Evolutionary conservation across 352 stramenopile species (phyloP).

Genomic region (Pythium sp.): DNA sequence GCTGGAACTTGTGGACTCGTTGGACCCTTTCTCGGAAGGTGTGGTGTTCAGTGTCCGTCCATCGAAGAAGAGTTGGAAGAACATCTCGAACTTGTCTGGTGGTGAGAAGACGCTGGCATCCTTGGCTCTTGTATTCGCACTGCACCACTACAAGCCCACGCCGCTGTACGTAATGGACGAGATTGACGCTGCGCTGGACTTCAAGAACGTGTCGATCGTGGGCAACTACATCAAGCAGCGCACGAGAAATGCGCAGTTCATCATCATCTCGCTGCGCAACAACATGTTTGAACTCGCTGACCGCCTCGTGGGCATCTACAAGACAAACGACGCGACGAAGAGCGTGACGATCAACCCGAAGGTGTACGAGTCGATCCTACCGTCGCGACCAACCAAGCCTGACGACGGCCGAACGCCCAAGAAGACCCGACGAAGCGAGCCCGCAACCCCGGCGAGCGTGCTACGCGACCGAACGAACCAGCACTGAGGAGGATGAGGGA

Average conservation of each 20-base stretch:
- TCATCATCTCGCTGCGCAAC: conserved; percentile 99
- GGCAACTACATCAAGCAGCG: conserved; percentile 99
- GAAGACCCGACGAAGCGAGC: conserved; percentile 17
- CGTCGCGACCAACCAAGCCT: conserved; percentile 6
- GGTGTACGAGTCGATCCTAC: conserved; percentile 57
- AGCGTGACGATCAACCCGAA: conserved; percentile 99
- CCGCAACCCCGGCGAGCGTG: conserved; percentile 10
- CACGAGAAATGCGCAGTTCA: conserved; percentile 99
- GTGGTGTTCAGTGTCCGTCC: conserved; percentile 99
- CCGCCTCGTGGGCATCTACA: conserved; percentile 99
- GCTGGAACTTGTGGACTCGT: conserved; percentile 98
- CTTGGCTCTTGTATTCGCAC: conserved; percentile 98
- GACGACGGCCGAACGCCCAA: conserved; percentile 15
- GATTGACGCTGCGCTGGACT: conserved; percentile 94
- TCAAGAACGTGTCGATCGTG: conserved; percentile 99
- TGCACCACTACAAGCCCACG: conserved; percentile 99
- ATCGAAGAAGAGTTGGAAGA: conserved; percentile 99
- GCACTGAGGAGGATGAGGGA: conserved; percentile 14
- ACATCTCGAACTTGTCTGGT: conserved; percentile 98
- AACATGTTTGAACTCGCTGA: conserved; percentile 99
- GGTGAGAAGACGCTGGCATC: conserved; percentile 99
- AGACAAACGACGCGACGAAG: conserved; percentile 99
- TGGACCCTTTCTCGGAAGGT: conserved; percentile 99
- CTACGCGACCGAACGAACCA: conserved; percentile 46
- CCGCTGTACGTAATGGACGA: conserved; percentile 99